These are phyloP conservation scores for Arachis hypogaea DNA, from an alignment of 306 rosid genomes.

Conservation along the genomic window DNA sequence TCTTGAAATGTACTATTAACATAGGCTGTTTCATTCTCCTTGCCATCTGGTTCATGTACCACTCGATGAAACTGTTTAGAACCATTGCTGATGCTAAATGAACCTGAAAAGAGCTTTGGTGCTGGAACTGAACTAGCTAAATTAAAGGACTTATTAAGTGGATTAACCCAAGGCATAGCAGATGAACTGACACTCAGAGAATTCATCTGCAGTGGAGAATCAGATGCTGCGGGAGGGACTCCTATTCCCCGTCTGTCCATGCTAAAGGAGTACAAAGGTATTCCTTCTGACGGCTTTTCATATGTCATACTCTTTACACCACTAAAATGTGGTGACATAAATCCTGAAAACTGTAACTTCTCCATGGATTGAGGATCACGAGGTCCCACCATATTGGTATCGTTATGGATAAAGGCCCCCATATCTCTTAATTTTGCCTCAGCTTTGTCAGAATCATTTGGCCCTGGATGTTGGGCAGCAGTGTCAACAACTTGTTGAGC, in stretches of 20 bases:
- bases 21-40: constrained; percentile 74
- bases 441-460: constrained; percentile 64
- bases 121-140: constrained; percentile 91
- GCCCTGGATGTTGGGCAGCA: constrained; percentile 59
- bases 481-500: constrained; percentile 54
- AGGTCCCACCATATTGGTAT: constrained; percentile 58
- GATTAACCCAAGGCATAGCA: constrained; percentile 91
- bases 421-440: constrained; percentile 75
- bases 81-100: constrained; percentile 75
- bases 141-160: constrained; percentile 80
- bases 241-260: constrained; percentile 77
- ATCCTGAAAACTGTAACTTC: constrained; percentile 87
- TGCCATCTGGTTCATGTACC: constrained; percentile 95
- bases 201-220: constrained; percentile 72
- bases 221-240: constrained; percentile 75
- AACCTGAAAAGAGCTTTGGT: constrained; percentile 91
- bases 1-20: constrained; percentile 70
- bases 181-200: constrained; percentile 83
- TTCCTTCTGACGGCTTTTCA: constrained; percentile 89
- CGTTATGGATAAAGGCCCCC: constrained; percentile 64
- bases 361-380: constrained; percentile 69
- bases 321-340: constrained; percentile 85
- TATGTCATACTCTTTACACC: constrained; percentile 69
- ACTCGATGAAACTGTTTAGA: constrained; percentile 95
- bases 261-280: constrained; percentile 93